These are phyloP conservation scores for Aspergillus niger DNA, from an alignment of 2,329 filamentous ascomycete genomes.

Conservation along the genomic window DNA sequence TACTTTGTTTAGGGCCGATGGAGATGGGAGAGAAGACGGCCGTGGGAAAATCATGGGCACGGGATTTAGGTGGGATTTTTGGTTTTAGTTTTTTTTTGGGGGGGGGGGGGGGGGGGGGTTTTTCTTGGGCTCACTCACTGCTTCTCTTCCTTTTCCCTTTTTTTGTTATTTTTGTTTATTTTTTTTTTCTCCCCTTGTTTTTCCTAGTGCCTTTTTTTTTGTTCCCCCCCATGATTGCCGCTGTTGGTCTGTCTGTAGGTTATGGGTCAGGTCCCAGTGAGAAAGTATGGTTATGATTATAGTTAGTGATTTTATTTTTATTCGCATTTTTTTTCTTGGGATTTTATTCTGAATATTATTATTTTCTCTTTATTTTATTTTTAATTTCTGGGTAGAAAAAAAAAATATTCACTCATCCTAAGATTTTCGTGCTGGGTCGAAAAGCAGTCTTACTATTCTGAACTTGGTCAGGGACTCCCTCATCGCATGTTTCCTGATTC, in stretches of 20 bases:
- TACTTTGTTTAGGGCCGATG: background rate
- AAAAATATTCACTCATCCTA: background rate
- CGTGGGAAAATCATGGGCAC: background rate
- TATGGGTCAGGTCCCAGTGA: constrained; percentile 2
- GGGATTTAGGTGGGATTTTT: constrained; percentile 13
- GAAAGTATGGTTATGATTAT: constrained; percentile 1
- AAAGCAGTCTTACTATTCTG: constrained; percentile 2
- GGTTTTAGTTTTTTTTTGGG: constrained; percentile 6
- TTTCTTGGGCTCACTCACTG: background rate
- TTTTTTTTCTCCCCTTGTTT: background rate
- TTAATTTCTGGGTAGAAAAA: background rate
- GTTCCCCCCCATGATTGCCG: constrained; percentile 1
- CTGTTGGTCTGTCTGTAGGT: constrained; percentile 1
- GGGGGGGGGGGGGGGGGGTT: background rate
- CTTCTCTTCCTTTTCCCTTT: constrained; percentile 2
- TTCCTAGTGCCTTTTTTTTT: background rate
- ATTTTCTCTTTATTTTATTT: constrained; percentile 5
- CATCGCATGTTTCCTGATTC: constrained; percentile 8
- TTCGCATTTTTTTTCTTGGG: background rate
- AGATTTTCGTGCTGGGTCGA: background rate
- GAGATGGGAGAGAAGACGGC: background rate
- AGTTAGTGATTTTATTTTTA: constrained; percentile 4
- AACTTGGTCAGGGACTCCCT: constrained; percentile 12
- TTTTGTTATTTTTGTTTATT: constrained; percentile 4
- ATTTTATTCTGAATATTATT: background rate